Conservation (phyloP, 2,329 filamentous ascomycete genomes). For the Alternaria infectoria region DNA sequence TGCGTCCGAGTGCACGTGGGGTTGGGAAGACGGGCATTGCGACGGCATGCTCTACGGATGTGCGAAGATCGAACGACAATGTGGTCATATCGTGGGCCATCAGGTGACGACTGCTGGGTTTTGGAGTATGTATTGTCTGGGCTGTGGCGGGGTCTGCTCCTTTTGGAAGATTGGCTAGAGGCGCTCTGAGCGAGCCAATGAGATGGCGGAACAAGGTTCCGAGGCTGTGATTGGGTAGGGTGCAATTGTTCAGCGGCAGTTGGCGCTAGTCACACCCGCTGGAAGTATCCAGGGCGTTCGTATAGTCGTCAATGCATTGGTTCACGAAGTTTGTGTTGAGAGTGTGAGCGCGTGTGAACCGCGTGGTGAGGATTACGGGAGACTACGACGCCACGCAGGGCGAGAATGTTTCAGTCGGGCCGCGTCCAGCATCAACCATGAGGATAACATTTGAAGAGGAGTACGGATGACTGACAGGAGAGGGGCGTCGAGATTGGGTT, state of each 20-base stretch:
- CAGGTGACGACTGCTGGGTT: not conserved
- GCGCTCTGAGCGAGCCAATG: slow-evolving; percentile 39
- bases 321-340: slow-evolving; percentile 8
- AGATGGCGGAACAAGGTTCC: slow-evolving; percentile 15
- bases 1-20: slow-evolving; percentile 28
- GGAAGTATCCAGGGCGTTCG: slow-evolving; percentile 11
- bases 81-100: not conserved
- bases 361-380: not conserved
- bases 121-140: slow-evolving; percentile 5
- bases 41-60: not conserved
- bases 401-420: not conserved
- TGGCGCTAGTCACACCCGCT: slow-evolving; percentile 21
- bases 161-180: slow-evolving; percentile 26
- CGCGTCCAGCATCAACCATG: slow-evolving; percentile 2
- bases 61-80: not conserved
- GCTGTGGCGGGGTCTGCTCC: slow-evolving; percentile 17
- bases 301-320: slow-evolving; percentile 29
- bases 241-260: slow-evolving; percentile 14
- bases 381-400: not conserved
- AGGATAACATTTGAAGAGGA: not conserved
- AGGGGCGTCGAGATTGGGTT: not conserved
- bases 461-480: not conserved
- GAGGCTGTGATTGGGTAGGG: slow-evolving; percentile 33
- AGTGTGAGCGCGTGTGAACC: slow-evolving; percentile 6
- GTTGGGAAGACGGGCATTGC: slow-evolving; percentile 15